phyloP scores from a whole-genome alignment of 106 monocot species.

The Dactylorhiza incarnata region DNA sequence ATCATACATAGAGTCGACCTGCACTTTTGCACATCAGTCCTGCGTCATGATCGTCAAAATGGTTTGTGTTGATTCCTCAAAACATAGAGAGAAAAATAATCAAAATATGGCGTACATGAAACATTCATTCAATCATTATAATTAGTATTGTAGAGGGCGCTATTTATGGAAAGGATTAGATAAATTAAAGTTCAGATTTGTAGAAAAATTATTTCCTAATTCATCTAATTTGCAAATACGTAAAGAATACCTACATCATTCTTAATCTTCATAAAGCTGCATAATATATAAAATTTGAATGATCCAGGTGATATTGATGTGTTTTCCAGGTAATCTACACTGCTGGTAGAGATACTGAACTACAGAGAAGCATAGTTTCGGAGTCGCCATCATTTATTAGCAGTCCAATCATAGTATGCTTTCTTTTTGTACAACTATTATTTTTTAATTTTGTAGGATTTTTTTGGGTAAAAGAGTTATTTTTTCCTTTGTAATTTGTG shows the following conservation, averaged over 20 bases:
- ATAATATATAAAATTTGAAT: not conserved
- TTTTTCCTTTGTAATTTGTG: not conserved
- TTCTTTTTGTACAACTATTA: not conserved
- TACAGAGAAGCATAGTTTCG: conserved; percentile 57
- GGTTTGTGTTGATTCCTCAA: too few species aligned
- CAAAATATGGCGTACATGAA: too few species aligned
- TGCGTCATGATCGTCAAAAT: too few species aligned
- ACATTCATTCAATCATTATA: too few species aligned
- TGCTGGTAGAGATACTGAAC: conserved; percentile 65
- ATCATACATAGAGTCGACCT: too few species aligned
- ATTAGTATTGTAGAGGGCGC: too few species aligned
- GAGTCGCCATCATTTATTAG: conserved; percentile 48
- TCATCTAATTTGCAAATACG: not conserved
- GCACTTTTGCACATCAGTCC: too few species aligned
- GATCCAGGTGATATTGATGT: not conserved
- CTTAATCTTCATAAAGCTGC: not conserved
- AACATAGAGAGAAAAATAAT: too few species aligned
- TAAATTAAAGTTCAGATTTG: not conserved
- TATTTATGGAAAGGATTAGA: not conserved
- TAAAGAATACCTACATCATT: not conserved
- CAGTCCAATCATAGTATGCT: conserved; percentile 64
- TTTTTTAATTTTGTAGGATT: not conserved
- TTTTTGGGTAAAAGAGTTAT: not conserved
- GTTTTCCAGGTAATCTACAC: conserved; percentile 79
- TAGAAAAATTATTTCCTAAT: not conserved